These are phyloP conservation scores for Penicillium dipodomyicola DNA, from an alignment of 495 filamentous ascomycete genomes.

Conservation along the genomic window DNA sequence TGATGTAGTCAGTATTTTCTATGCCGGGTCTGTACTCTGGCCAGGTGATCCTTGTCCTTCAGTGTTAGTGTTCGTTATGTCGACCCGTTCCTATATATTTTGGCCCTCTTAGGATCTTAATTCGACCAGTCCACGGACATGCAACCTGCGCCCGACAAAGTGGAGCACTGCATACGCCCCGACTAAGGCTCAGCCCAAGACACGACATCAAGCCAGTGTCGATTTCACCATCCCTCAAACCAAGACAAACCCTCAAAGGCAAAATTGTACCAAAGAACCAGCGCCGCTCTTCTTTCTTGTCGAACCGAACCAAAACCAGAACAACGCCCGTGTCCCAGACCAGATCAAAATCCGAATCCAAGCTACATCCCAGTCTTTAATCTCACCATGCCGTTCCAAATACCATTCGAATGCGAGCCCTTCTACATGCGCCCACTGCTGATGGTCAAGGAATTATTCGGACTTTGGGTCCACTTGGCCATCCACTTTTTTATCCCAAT, in stretches of 20 bases:
- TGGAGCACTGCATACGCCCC: not conserved
- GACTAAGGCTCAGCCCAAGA: not conserved
- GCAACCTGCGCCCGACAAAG: not conserved
- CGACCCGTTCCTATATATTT: not conserved
- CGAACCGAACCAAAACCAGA: not conserved
- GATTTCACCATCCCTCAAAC: not conserved
- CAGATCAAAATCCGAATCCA: not conserved
- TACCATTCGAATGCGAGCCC: not conserved
- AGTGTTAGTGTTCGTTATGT: no score
- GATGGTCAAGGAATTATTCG: no score
- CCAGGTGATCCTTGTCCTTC: no score
- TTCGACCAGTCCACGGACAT: no score
- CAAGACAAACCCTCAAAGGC: not conserved
- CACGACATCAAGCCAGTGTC: not conserved
- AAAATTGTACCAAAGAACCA: not conserved
- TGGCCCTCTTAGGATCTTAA: no score
- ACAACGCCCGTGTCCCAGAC: not conserved
- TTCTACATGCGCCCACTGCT: not conserved
- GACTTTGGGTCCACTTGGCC: no score
- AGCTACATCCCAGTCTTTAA: not conserved
- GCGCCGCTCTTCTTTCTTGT: not conserved
- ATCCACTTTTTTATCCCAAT: not conserved
- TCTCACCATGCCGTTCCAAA: not conserved
- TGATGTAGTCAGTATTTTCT: not conserved
- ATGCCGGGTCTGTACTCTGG: not conserved